Conservation (phyloP, 352 stramenopile species). For the Globisporangium okanoganense region DNA sequence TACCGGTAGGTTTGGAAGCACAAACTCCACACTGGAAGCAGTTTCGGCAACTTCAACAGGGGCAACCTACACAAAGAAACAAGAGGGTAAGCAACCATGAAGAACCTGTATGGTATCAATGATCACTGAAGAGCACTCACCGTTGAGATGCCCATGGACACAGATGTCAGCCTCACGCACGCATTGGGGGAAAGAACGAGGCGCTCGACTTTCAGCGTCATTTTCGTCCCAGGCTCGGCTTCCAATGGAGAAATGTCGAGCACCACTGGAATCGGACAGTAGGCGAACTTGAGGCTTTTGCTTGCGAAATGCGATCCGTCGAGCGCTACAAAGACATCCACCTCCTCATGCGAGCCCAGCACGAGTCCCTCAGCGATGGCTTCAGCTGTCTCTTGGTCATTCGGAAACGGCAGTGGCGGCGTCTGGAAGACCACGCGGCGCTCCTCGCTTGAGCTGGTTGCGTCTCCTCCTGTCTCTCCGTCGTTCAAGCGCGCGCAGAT, state of each 20-base stretch:
- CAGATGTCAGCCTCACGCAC: constrained; percentile 20
- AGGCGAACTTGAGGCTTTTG: constrained; percentile 25
- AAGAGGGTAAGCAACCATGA: neutral
- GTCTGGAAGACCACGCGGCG: constrained; percentile 44
- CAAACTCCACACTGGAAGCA: constrained; percentile 10
- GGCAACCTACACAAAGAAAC: constrained; percentile 10
- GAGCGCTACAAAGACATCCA: constrained; percentile 46
- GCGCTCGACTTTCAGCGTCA: constrained; percentile 20
- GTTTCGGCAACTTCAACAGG: constrained; percentile 17
- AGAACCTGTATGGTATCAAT: neutral
- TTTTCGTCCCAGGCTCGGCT: constrained; percentile 16
- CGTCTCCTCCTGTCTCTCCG: neutral
- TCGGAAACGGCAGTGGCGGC: constrained; percentile 33
- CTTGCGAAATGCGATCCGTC: constrained; percentile 46
- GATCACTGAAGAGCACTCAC: constrained; percentile 10
- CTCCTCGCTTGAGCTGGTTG: constrained; percentile 17
- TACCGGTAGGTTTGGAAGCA: constrained; percentile 12
- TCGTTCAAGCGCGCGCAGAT: constrained; percentile 19
- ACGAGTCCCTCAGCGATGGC: constrained; percentile 26
- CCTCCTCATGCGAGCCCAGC: constrained; percentile 33
- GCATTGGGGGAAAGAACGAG: constrained; percentile 7
- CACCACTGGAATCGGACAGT: constrained; percentile 17
- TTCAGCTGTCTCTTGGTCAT: constrained; percentile 16
- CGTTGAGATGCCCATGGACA: constrained; percentile 17
- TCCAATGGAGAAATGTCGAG: constrained; percentile 21